These are phyloP conservation scores for Porogramme epimiltina DNA, from an alignment of 1,284 basidiomycete species.

Conservation along the genomic window DNA sequence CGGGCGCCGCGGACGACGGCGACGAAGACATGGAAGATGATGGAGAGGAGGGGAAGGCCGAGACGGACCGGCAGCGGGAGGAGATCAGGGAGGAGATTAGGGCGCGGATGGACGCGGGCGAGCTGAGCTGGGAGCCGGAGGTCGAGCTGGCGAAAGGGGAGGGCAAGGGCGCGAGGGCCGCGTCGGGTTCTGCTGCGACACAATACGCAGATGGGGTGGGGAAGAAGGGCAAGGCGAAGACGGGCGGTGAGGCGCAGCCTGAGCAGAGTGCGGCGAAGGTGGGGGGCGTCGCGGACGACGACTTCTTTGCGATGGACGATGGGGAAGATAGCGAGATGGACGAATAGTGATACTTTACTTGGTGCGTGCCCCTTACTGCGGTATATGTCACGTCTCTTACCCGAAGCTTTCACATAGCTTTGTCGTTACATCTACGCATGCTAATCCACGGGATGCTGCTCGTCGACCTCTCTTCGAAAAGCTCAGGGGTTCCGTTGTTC, in stretches of 20 bases:
- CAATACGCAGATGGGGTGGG: not conserved
- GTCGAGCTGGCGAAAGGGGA: conserved; percentile 29
- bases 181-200: not conserved
- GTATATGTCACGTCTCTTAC: too few species aligned
- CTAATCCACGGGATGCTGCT: too few species aligned
- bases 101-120: conserved; percentile 63
- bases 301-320: conserved; percentile 12
- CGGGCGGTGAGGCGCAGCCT: not conserved
- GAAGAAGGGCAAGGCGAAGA: not conserved
- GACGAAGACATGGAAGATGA: conserved; percentile 30
- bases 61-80: conserved; percentile 50
- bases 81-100: conserved; percentile 65
- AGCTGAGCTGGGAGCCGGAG: conserved; percentile 67
- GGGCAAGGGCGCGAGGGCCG: not conserved
- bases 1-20: conserved; percentile 24
- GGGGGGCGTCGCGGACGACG: conserved; percentile 11
- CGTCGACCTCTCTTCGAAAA: too few species aligned
- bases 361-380: too few species aligned
- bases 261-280: not conserved
- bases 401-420: too few species aligned
- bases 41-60: conserved; percentile 12
- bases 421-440: too few species aligned
- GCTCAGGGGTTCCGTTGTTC: too few species aligned
- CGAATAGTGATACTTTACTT: conserved; percentile 1
- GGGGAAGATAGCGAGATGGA: conserved; percentile 12